Percentiles rank a stretch among this genome's conserved stretches.
These are phyloP conservation scores for Sarcodon sp. DNA, from an alignment of 768 basidiomycete genomes.

Conservation along the genomic window DNA sequence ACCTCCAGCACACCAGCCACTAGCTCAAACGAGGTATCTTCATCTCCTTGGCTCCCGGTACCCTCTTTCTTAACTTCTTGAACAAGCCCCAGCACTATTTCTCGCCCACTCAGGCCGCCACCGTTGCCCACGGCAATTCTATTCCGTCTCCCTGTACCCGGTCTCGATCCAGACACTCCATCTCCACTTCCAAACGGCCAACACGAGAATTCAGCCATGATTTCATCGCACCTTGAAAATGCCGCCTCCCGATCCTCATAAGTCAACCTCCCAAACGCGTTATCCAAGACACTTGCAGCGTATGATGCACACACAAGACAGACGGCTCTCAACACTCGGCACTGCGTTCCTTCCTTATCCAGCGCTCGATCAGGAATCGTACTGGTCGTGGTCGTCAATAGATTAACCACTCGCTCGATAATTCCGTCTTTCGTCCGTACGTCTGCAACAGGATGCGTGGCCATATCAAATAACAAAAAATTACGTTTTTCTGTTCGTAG, in stretches of 20 bases:
- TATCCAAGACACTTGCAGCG: slow-evolving; percentile 90
- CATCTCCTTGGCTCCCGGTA: slow-evolving; percentile 27
- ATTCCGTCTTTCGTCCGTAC: slow-evolving; percentile 81
- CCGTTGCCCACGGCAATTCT: slow-evolving; percentile 40
- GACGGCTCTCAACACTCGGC: slow-evolving; percentile 68
- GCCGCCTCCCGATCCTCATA: slow-evolving; percentile 93
- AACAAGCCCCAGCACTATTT: slow-evolving; percentile 63
- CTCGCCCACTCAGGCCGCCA: slow-evolving; percentile 36
- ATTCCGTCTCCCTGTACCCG: slow-evolving; percentile 21
- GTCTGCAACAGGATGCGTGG: slow-evolving; percentile 95
- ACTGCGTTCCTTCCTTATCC: slow-evolving; percentile 67
- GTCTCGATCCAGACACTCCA: slow-evolving; percentile 2
- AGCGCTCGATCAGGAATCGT: slow-evolving; percentile 68
- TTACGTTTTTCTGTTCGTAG: slow-evolving; percentile 99
- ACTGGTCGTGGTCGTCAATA: slow-evolving; percentile 76
- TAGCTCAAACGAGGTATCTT: slow-evolving; percentile 83
- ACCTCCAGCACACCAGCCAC: slow-evolving; percentile 90
- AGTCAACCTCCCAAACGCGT: slow-evolving; percentile 76
- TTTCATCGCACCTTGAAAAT: slow-evolving; percentile 88
- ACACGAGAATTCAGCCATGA: slow-evolving; percentile 77
- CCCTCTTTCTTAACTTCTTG: slow-evolving; percentile 66
- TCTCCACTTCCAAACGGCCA: slow-evolving; percentile 71
- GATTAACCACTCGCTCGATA: slow-evolving; percentile 57
- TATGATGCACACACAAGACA: slow-evolving; percentile 86
- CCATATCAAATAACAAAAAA: slow-evolving; percentile 99